A percentile compares a stretch with the other conserved stretches of the same genome.
Conservation (phyloP, 768 basidiomycete species). For the Agaricus subrufescens region DNA sequence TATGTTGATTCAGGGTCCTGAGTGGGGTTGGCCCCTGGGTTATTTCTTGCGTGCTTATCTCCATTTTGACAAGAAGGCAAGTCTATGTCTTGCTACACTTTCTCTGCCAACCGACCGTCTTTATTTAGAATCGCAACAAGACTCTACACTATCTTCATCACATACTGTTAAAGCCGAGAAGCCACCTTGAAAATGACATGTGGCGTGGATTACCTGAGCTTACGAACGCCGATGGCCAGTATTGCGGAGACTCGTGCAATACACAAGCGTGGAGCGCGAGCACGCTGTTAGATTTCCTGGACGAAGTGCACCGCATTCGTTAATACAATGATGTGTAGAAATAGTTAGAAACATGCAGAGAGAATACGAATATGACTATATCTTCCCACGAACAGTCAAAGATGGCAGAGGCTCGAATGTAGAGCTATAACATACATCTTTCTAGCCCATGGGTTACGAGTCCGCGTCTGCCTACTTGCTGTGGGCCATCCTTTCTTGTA, state of each 20-base stretch:
- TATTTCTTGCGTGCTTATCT: conserved; percentile 95
- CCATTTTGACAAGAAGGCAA: conserved; percentile 56
- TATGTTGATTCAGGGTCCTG: conserved; percentile 59
- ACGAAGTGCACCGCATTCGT: conserved; percentile 54
- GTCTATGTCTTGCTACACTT: too few relatives aligned
- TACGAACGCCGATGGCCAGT: conserved; percentile 79
- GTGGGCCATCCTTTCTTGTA: conserved; percentile 66
- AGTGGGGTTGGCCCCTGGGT: conserved; percentile 94
- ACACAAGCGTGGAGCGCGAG: conserved; percentile 98
- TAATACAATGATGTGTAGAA: not conserved
- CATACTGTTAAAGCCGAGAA: conserved; percentile 63
- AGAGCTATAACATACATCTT: too few relatives aligned
- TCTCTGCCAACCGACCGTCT: conserved; percentile 6
- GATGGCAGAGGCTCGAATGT: too few relatives aligned
- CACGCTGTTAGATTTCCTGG: conserved; percentile 85
- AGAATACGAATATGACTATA: not conserved
- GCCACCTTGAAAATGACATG: conserved; percentile 71
- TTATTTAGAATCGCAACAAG: conserved; percentile 51
- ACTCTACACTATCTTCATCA: conserved; percentile 81
- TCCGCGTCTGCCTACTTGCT: conserved; percentile 72
- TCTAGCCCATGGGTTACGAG: conserved; percentile 54
- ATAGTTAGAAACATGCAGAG: not conserved
- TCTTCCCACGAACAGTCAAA: not conserved
- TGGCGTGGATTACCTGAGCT: conserved; percentile 96
- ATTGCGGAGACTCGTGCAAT: conserved; percentile 83